A percentile compares a stretch with the other conserved stretches of the same genome.
These are phyloP conservation scores for Trichoderma sp. DNA, from an alignment of 2,329 filamentous ascomycete genomes.

Conservation along the genomic window DNA sequence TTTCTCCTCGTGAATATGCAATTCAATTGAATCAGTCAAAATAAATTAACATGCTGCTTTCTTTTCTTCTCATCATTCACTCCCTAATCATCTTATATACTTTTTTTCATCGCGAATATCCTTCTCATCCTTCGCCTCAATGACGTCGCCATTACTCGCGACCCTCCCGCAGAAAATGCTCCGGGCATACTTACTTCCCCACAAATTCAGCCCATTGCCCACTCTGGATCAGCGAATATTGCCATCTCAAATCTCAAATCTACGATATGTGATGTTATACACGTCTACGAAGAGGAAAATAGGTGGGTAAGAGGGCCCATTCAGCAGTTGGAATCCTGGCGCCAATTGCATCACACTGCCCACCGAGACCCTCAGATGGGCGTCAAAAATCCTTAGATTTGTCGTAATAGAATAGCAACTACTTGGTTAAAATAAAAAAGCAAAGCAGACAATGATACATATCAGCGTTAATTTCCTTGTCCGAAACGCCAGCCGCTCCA, in stretches of 20 bases:
- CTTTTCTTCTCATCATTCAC: neutral
- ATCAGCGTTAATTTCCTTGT: conserved; percentile 17
- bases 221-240: neutral
- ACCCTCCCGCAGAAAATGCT: neutral
- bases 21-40: neutral
- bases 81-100: neutral
- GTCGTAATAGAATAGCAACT: neutral
- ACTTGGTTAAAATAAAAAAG: neutral
- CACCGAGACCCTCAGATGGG: neutral
- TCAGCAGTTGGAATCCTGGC: neutral
- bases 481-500: conserved; percentile 24
- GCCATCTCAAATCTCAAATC: neutral
- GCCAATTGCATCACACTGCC: conserved; percentile 1
- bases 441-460: neutral
- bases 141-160: neutral
- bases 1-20: neutral
- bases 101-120: neutral
- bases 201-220: neutral
- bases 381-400: neutral
- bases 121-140: neutral
- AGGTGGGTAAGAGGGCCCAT: neutral
- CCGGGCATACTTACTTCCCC: neutral
- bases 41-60: neutral
- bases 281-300: neutral
- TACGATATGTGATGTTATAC: neutral